Conservation (phyloP, 371 early-diverging fungal genomes). For the Batrachochytrium dendrobatidis region DNA sequence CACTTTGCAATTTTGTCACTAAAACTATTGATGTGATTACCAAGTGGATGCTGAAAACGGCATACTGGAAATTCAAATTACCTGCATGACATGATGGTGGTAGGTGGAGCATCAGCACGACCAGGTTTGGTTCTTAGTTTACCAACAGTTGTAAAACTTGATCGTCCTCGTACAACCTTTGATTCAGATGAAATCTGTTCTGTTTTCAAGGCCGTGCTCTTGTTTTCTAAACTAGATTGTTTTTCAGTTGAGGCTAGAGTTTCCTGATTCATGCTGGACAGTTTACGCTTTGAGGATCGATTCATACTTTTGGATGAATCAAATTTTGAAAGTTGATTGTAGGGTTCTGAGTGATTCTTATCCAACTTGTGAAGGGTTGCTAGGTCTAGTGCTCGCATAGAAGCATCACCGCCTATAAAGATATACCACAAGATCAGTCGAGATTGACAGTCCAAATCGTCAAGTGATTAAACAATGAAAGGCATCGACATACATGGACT, state of each 20-base stretch:
- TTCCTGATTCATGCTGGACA: too few species aligned
- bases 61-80: constrained; percentile 12
- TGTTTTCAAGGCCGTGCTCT: too few species aligned
- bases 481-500: constrained; percentile 53
- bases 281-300: too few species aligned
- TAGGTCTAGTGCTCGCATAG: constrained; percentile 47
- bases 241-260: too few species aligned
- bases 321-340: constrained; percentile 1
- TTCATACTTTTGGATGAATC: too few species aligned
- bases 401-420: constrained; percentile 68
- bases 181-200: too few species aligned
- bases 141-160: background rate
- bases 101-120: constrained; percentile 67
- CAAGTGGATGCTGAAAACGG: background rate
- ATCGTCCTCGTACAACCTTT: background rate
- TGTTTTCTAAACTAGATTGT: too few species aligned
- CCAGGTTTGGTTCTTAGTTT: constrained; percentile 14
- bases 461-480: background rate
- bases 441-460: background rate
- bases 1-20: constrained; percentile 84
- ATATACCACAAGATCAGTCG: background rate
- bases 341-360: background rate
- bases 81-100: constrained; percentile 78
- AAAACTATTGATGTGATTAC: background rate
- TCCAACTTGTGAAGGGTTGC: background rate